Base-by-base conservation (phyloP, 2,329 filamentous ascomycete species). In the Ampelomyces quisqualis region DNA sequence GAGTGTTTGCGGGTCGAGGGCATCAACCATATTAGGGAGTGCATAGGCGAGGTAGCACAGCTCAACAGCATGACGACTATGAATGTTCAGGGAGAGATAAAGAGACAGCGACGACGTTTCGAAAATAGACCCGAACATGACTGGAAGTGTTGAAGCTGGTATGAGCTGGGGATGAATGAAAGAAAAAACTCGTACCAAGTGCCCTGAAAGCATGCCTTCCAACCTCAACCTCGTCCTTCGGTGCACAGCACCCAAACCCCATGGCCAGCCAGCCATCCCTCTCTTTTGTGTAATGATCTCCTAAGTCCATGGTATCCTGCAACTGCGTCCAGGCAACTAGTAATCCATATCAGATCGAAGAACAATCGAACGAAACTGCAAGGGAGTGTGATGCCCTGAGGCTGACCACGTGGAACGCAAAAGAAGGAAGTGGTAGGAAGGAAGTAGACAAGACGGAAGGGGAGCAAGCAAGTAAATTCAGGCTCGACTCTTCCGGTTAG, bases 241-340 rank as follows among this genome's bases (percentile, higher is more conserved):
- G 63, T 58, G 61, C 64, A 61, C 65, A 68, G 62, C 65, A 69
- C 53, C 64, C 61, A 42, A 65, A 57, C n/a, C 54, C 51, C 37
- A 67, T 65, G 52, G 57, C 64, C 60, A 64, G 54, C 65, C 65
- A 69, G 45, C 58, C 41, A 43, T 46, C 49, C 38, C 30, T 51
- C 41, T 46, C 50, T 34, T 47, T 41, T 32, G 37, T 41, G 15
- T 57, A 44, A 26, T 51, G 47, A 29, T 50, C 47, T 40, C 44
- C 40, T 38, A 43, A 45, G 40, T 51, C 40, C 52, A 57, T 54
- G 36, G 46, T 53, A 47, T 49, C 45, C 47, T 45, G 40, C 29
- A 40, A 31, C 53, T 58, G 56, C 55, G 55, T 49, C 56, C 55
- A 52, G 55, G 53, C 61, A 62, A 53, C 56, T 55, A 55, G 33